Evolutionary conservation across 108 stramenopile genomes (phyloP).

Genomic region (Fragilariopsis cylindrus): DNA sequence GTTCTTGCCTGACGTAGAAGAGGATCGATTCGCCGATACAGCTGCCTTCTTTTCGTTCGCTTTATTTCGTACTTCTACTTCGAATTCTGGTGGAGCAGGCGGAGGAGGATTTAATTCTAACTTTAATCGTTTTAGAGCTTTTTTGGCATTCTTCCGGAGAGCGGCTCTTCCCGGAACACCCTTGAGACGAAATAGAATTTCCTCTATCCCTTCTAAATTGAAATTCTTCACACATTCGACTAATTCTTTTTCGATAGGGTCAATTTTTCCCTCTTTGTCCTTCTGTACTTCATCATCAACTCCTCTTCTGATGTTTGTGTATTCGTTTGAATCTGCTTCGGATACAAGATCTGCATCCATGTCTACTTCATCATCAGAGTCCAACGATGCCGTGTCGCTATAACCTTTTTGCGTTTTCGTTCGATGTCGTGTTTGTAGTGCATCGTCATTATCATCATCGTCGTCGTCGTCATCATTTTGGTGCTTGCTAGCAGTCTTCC

Average conservation of each 20-base stretch:
- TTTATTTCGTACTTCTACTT: conserved; percentile 30
- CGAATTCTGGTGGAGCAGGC: conserved; percentile 16
- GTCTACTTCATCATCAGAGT: neutral
- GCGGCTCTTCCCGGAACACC: conserved; percentile 86
- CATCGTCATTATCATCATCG: conserved; percentile 24
- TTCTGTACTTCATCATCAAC: neutral
- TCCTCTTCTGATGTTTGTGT: neutral
- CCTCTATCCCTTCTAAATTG: conserved; percentile 77
- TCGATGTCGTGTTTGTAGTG: conserved; percentile 44
- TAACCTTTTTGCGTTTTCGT: conserved; percentile 57
- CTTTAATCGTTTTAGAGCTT: conserved; percentile 80
- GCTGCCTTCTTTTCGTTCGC: neutral
- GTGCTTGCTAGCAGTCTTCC: conserved; percentile 40
- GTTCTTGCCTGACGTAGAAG: neutral
- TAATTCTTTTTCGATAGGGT: conserved; percentile 49
- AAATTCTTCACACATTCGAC: conserved; percentile 50
- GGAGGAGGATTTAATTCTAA: conserved; percentile 34
- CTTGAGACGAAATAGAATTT: conserved; percentile 64
- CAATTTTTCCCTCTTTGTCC: conserved; percentile 25
- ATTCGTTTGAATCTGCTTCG: neutral
- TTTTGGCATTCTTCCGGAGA: conserved; percentile 88
- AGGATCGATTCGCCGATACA: neutral
- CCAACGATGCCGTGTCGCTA: neutral
- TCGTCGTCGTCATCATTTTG: conserved; percentile 53
- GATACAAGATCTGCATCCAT: neutral